Base-by-base conservation (phyloP, 306 rosid genomes). In the Trifolium fragiferum region DNA sequence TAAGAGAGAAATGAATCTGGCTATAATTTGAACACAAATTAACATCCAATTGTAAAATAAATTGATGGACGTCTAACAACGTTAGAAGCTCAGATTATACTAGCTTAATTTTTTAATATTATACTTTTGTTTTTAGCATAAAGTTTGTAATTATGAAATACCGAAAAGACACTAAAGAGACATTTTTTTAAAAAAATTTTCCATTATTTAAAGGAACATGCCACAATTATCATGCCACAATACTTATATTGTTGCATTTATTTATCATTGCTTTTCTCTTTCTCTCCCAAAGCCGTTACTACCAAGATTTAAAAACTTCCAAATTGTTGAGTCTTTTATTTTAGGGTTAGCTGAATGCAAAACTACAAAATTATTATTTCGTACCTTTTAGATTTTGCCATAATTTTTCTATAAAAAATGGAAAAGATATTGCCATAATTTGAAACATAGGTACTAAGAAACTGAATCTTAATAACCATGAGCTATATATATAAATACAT, bases 371-470 rank as follows among this genome's bases (percentile, higher is more conserved):
- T 19, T 59, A 59, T 40, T 20, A 8, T 47, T 47, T 10, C 32
- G 46, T 47, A 25, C 27, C 44, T 70, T 74, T 27, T 67, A 27
- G 6, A 38, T 53, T 57, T 50, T 65, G 44, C 25, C 50, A 68
- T 44, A 68, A 61, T 77, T 57, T 71, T 27, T 27, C 0, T 27
- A 27, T 3, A 27, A 27, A 27, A 27, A 4, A 25, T 1, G 27
- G 4, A 27, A 27, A 27, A 27, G 4, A 30, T 51, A 63, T 49
- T 65, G 35, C 25, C 51, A 68, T 44, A 68, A 61, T 78, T 57
- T 71, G 21, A 14, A 71, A 66, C 27, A 51, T 47, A 6, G 59
- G 80, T 59, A 67, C 40, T 37, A 37, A 80, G 53, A 61, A 80
- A 62, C 30, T 44, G 67, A 68, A 55, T 40, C 73, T 59, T 76